Evolutionary conservation across 345 rosid genomes (phyloP), one percentile per base, ranked within the genome.

Genomic region (Populus pruinosa): DNA sequence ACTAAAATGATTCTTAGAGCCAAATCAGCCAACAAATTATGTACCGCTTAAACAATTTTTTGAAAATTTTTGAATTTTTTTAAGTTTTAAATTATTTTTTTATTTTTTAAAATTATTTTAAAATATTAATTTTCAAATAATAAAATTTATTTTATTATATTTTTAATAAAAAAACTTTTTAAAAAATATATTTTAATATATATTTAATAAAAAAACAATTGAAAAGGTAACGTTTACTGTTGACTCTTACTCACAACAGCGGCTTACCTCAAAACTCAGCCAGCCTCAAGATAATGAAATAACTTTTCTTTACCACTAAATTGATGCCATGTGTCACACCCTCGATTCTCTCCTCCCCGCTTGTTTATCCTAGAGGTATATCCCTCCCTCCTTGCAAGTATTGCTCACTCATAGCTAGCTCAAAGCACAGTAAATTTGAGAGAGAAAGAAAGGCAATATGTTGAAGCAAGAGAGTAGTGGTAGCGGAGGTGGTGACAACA

Each of bases 261-360:
- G 86, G 7, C 79, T 87, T 85, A 74, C 73, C 81, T 8, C 59
- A 76, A 85, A 81, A 67, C 83, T 76, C 72, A 84, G 71, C 72
- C 82, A 85, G 70, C 94, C 94, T 90, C 93, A 83, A 84, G 90
- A 80, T 91, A 75, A 85, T 69, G 74, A 41, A 43, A 72, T 20
- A 13, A 80, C 89, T 83, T 86, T 81, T 38, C 29, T 13, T 29
- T 0, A 63, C 98, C 97, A 85, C 88, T 77, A 85, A 67, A 5
- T 82, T 35, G 2, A 0, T 11, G 81, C 84, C 94, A 90, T 81
- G 90, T 88, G 89, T 73, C 76, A 3, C 1, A 8, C 61, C 35
- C 21, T 21, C 81, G 90, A 84, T 87, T 86, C 87, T 78, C 82
- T 79, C 79, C 78, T 72, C 66, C 72, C 80, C 73, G 59, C 78